These are phyloP conservation scores for Inonotus obliquus DNA, from an alignment of 1,284 basidiomycete genomes.

Conservation along the genomic window DNA sequence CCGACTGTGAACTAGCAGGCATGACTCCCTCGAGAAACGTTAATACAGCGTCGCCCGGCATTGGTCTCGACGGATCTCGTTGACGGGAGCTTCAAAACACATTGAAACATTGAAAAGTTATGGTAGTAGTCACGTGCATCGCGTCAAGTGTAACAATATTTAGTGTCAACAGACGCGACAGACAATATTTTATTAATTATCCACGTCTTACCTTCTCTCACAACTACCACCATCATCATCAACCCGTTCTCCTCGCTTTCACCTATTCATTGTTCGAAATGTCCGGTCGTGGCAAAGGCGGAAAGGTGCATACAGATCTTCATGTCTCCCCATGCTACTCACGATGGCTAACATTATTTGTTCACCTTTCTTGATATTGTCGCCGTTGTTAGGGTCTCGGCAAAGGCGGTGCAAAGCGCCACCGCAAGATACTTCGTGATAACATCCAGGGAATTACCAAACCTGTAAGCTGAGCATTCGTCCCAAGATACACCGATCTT, in stretches of 20 bases:
- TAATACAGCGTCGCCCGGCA: not conserved
- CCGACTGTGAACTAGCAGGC: not conserved
- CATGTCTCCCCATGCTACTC: slow-evolving; percentile 34
- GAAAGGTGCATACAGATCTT: slow-evolving; percentile 41
- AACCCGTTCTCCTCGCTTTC: not conserved
- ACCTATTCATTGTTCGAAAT: slow-evolving; percentile 27
- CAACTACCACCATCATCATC: slow-evolving; percentile 1
- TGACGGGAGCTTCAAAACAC: not conserved
- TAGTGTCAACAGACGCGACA: too few relatives aligned
- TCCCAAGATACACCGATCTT: not conserved
- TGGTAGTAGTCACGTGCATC: not conserved
- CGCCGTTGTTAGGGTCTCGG: slow-evolving; percentile 32
- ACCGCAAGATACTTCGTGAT: slow-evolving; percentile 62
- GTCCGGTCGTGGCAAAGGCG: slow-evolving; percentile 65
- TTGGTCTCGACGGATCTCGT: not conserved
- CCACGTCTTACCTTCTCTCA: not conserved
- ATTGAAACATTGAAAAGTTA: not conserved
- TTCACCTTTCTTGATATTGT: slow-evolving; percentile 31
- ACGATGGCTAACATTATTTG: slow-evolving; percentile 14
- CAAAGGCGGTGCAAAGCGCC: slow-evolving; percentile 53
- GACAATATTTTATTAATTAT: too few relatives aligned
- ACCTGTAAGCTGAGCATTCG: slow-evolving; percentile 25
- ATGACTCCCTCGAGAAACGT: not conserved
- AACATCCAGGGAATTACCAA: slow-evolving; percentile 66
- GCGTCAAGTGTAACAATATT: too few relatives aligned